Evolutionary conservation across 2,329 filamentous ascomycete genomes (phyloP), one percentile per base, ranked within the genome.

Genomic region (Stachybotrys elegans): DNA sequence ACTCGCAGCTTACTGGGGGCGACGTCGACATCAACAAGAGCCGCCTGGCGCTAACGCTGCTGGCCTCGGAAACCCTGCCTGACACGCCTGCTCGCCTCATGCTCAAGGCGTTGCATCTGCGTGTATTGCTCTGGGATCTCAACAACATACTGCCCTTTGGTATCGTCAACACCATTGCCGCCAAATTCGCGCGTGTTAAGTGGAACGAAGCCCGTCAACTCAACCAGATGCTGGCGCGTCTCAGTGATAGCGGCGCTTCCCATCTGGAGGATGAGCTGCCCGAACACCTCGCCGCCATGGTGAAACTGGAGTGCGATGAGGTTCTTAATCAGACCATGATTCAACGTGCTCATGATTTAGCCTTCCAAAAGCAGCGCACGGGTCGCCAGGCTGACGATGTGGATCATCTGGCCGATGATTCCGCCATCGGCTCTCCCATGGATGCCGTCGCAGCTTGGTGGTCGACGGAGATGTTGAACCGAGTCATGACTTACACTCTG

Each of bases 361-460:
- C 90, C 3, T 95, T 90, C 79, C 93, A 95, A 64, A 77, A 80
- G 45, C 81, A 84, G 5, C 92, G 86, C 0, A 81, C 82, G 2
- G 73, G 87, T 55, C 81, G 83, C 22, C 76, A 82, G 0, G 68
- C 74, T 35, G 81, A 84, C 42, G 81, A 86, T 39, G 86, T 94
- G 75, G 86, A 94, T 58, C 76, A 79, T 6, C 88, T 95, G 1
- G 86, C 93, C 4, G 86, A 93, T 47, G 92, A 96, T 57, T 80
- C 81, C 42, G 84, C 89, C 3, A 87, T 96, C 48, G 81, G 86
- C 42, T 93, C 88, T 16, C 88, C 91, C 1, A 78, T 96, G 51
- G 92, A 96, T 63, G 90, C 89, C 12, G 80, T 96, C 42, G 88
- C 91, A 6, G 88, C 91, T 3, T 96, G 91, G 91, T 93, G 84